Evolutionary conservation across 768 basidiomycete genomes (phyloP).

Genomic region (Filobasidium floriforme): DNA sequence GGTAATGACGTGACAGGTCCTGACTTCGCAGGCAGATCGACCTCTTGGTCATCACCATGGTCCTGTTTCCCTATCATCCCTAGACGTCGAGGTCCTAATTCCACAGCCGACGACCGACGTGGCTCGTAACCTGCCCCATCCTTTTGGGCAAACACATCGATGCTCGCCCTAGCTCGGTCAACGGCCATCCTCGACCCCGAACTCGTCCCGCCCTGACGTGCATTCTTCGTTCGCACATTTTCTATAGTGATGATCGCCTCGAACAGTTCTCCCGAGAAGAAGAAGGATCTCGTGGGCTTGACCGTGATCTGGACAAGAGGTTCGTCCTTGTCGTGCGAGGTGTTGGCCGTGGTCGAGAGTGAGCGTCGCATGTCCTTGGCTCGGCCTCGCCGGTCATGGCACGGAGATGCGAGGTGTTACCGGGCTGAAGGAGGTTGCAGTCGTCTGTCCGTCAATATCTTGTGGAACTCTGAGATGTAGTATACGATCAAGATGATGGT

Average conservation of each 20-base stretch:
- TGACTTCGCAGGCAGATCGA: background rate
- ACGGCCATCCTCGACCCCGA: background rate
- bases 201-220: background rate
- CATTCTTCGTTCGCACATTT: constrained; percentile 54
- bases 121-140: too few species aligned
- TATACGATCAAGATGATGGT: too few species aligned
- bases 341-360: background rate
- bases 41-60: background rate
- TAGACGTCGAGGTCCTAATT: background rate
- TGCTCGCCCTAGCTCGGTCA: too few species aligned
- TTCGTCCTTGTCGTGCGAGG: constrained; percentile 11
- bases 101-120: too few species aligned
- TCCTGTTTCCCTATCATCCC: background rate
- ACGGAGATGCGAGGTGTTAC: background rate
- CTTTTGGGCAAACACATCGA: too few species aligned
- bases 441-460: too few species aligned
- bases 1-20: background rate
- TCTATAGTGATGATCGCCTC: constrained; percentile 77
- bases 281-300: constrained; percentile 71
- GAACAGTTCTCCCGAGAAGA: constrained; percentile 86
- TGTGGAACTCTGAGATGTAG: too few species aligned
- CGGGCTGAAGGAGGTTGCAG: too few species aligned
- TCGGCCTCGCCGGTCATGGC: background rate
- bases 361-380: background rate
- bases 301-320: constrained; percentile 44